These are phyloP conservation scores for Verticillium dahliae DNA, from an alignment of 2,329 filamentous ascomycete genomes.

Conservation along the genomic window DNA sequence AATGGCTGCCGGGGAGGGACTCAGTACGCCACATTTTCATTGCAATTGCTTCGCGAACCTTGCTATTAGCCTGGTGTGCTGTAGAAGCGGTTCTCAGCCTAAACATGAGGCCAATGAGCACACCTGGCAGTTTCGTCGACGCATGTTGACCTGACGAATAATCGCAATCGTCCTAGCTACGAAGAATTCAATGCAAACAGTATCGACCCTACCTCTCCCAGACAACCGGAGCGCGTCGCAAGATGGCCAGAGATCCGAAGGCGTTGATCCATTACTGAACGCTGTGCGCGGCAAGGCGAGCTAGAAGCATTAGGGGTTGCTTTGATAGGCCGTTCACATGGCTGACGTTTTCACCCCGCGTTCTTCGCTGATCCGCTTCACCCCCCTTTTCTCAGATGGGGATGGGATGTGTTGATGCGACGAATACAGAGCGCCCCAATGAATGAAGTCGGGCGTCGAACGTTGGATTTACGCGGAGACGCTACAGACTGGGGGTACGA, in stretches of 20 bases:
- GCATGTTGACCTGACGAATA: background rate
- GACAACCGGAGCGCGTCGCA: background rate
- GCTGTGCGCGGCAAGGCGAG: background rate
- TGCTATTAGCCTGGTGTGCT: background rate
- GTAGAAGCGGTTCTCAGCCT: background rate
- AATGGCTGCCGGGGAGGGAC: too few relatives aligned
- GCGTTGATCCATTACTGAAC: background rate
- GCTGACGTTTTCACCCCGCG: background rate
- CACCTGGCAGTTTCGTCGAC: slow-evolving; percentile 2
- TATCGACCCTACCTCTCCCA: background rate
- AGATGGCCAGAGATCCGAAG: background rate
- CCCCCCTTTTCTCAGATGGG: background rate
- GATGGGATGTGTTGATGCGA: background rate
- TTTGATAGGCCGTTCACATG: background rate
- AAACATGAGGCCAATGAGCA: background rate
- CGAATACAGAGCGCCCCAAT: background rate
- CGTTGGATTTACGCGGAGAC: too few relatives aligned
- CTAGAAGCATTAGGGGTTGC: background rate
- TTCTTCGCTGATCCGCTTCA: background rate
- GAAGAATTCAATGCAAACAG: background rate
- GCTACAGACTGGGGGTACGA: too few relatives aligned
- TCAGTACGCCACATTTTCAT: too few relatives aligned
- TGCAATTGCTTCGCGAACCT: background rate
- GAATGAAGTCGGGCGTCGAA: background rate
- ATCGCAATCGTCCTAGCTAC: background rate